Evolutionary conservation across 371 early-diverging fungal genomes (phyloP), one percentile per base, ranked within the genome.

Genomic region (Syncephalis fuscata): DNA sequence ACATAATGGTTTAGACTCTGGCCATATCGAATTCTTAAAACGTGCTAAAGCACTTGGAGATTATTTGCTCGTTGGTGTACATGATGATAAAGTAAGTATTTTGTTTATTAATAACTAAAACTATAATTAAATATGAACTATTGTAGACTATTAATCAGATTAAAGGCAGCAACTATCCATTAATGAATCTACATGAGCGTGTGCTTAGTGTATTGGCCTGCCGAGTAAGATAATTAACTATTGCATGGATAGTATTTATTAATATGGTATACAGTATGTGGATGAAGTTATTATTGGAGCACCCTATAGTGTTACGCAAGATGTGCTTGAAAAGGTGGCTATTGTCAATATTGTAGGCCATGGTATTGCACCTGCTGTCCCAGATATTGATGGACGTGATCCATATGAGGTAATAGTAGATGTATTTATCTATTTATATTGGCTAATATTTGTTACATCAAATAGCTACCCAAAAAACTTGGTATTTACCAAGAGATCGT

Each of bases 171-270:
- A 87, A 87, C 55, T 87, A 80, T 63, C 92, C 92, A 10, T 72
- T 93, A 52, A 88, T 93, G 92, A 92, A 88, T 62, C 61, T 92
- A 45, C 82, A 91, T 61, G 92, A 93, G 67, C 82, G 92, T 44
- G 87, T 80, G 36, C 66, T 91, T 37, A 80, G 85, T 51, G 92
- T 86, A 3, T 61, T 92, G 36, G 79, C 86, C 44, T 93, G 94
- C 56, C 71, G 82, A 20, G 82, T 81, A 71, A 69, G 69, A 62
- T 1, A 20, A 7, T 16, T 27, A 22, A 43, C 2, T 22, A 36
- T 7, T 32, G n/a, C 50, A 32, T 7, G 4, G 32, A 11, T 32
- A 32, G 11, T 7, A 4, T 32, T 7, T 11, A 3, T n/a, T 22
- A 11, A 19, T 21, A 41, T 16, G 17, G 15, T 11, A 22, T 2